phyloP scores from a whole-genome alignment of 352 stramenopile genomes.

The Peronosclerospora sorghi region DNA sequence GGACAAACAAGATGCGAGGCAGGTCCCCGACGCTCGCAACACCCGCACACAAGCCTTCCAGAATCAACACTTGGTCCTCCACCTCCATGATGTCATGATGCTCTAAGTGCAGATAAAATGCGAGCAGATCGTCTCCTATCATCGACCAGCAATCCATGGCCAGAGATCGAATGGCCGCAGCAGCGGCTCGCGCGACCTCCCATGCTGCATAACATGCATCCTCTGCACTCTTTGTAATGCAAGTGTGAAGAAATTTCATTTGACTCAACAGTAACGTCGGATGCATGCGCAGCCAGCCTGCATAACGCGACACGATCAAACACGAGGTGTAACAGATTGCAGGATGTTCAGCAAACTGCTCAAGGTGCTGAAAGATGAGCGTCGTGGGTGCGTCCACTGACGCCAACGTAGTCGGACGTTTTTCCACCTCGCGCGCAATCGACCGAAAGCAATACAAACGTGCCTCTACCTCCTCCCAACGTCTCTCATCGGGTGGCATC shows the following conservation, averaged over 20 bases:
- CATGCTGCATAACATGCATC: slow-evolving; percentile 45
- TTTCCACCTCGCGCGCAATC: slow-evolving; percentile 74
- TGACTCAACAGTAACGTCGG: slow-evolving; percentile 35
- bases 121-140: slow-evolving; percentile 50
- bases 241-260: slow-evolving; percentile 62
- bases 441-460: slow-evolving; percentile 79
- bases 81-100: slow-evolving; percentile 50
- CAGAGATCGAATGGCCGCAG: slow-evolving; percentile 56
- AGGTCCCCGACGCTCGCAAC: slow-evolving; percentile 41
- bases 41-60: slow-evolving; percentile 64
- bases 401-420: slow-evolving; percentile 12
- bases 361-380: slow-evolving; percentile 67
- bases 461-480: slow-evolving; percentile 71
- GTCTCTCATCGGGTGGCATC: slow-evolving; percentile 24
- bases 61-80: slow-evolving; percentile 77
- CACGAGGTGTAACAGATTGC: slow-evolving; percentile 81
- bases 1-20: slow-evolving; percentile 27
- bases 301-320: slow-evolving; percentile 77
- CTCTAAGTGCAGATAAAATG: slow-evolving; percentile 75
- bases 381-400: slow-evolving; percentile 35
- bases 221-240: slow-evolving; percentile 41
- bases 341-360: slow-evolving; percentile 60
- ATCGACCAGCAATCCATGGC: slow-evolving; percentile 71
- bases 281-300: slow-evolving; percentile 51
- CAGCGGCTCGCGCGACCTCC: slow-evolving; percentile 64